A percentile compares a stretch with the other conserved stretches of the same genome.
These are phyloP conservation scores for Neurospora sp. DNA, from an alignment of 495 filamentous ascomycete species.

Conservation along the genomic window DNA sequence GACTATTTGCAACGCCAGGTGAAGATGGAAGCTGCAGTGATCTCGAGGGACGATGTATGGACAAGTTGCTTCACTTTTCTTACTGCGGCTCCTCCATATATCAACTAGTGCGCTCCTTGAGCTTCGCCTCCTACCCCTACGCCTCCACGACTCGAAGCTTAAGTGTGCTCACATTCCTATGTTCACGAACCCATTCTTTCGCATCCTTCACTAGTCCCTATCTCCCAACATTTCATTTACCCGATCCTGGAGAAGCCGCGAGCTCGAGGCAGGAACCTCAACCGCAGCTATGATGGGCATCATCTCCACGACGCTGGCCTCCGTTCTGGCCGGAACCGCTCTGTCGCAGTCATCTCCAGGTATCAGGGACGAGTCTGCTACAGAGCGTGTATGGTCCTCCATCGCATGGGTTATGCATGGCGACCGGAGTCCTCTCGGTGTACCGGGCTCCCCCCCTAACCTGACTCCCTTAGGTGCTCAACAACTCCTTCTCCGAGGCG, in stretches of 20 bases:
- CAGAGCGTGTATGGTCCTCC: constrained; percentile 34
- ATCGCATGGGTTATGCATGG: constrained; percentile 31
- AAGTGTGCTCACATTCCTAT: not conserved
- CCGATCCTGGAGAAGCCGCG: not conserved
- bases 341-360: constrained; percentile 10
- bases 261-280: not conserved
- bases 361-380: not conserved
- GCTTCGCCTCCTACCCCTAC: not conserved
- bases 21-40: not conserved
- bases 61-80: not conserved
- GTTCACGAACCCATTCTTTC: not conserved
- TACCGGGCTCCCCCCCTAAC: not conserved
- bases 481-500: constrained; percentile 28
- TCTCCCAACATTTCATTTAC: not conserved
- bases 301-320: constrained; percentile 4
- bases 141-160: not conserved
- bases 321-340: constrained; percentile 5
- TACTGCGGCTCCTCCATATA: not conserved
- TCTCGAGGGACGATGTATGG: not conserved
- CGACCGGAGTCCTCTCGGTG: constrained; percentile 28
- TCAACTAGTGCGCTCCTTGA: not conserved
- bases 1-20: not conserved
- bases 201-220: not conserved
- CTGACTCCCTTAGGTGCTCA: constrained; percentile 35
- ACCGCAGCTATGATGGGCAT: constrained; percentile 9